Conservation (phyloP, 1,139 yeast genomes). For the Zygoascus sp. region DNA sequence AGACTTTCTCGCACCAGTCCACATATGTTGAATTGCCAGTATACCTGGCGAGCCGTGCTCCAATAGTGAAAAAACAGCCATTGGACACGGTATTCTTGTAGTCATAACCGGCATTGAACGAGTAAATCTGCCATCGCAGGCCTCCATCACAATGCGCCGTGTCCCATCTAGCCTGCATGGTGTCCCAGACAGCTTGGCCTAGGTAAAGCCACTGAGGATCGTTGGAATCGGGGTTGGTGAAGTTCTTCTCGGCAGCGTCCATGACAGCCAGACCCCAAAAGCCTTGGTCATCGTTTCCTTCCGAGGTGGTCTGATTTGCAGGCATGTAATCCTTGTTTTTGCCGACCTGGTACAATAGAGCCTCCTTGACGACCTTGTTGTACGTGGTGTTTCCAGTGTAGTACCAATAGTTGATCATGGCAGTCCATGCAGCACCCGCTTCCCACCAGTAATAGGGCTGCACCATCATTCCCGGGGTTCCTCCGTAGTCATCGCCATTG, state of each 20-base stretch:
- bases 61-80: slow-evolving; percentile 84
- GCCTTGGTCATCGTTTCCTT: slow-evolving; percentile 97
- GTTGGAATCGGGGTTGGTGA: slow-evolving; percentile 60
- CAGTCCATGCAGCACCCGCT: slow-evolving; percentile 96
- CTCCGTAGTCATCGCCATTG: slow-evolving; percentile 64
- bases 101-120: slow-evolving; percentile 91
- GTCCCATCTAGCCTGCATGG: slow-evolving; percentile 91
- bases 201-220: slow-evolving; percentile 65
- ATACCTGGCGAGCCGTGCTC: slow-evolving; percentile 80
- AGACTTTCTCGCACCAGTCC: slow-evolving; percentile 74
- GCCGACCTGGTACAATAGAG: slow-evolving; percentile 74
- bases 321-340: slow-evolving; percentile 76
- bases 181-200: slow-evolving; percentile 79
- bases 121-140: slow-evolving; percentile 91
- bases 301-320: slow-evolving; percentile 85
- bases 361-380: slow-evolving; percentile 53
- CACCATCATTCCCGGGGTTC: slow-evolving; percentile 78
- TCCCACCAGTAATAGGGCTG: slow-evolving; percentile 98
- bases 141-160: slow-evolving; percentile 72
- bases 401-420: slow-evolving; percentile 71
- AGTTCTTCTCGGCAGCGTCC: slow-evolving; percentile 87
- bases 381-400: slow-evolving; percentile 69
- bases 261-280: slow-evolving; percentile 94
- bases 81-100: slow-evolving; percentile 88
- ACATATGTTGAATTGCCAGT: slow-evolving; percentile 66